These are phyloP conservation scores for Multifurca ochricompacta DNA, from an alignment of 768 basidiomycete species.

Conservation along the genomic window DNA sequence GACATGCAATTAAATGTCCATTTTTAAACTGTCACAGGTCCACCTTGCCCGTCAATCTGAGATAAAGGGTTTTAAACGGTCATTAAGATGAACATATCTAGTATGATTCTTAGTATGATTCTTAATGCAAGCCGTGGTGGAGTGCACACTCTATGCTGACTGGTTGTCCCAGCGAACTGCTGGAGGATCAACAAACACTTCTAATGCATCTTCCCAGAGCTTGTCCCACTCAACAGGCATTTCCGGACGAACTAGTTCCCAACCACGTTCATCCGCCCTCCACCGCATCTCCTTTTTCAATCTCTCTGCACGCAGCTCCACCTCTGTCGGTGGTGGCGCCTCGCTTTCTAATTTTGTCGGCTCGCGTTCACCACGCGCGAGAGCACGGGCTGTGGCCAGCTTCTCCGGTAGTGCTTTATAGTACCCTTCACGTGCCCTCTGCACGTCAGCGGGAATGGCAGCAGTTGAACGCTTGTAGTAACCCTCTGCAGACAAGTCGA, in stretches of 20 bases:
- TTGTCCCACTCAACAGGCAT: conserved; percentile 69
- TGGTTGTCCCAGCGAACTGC: conserved; percentile 2
- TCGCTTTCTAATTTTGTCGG: conserved; percentile 78
- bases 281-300: conserved; percentile 85
- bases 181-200: conserved; percentile 47
- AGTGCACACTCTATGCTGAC: neutral
- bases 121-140: neutral
- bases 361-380: conserved; percentile 67
- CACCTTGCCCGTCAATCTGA: no score
- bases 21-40: neutral
- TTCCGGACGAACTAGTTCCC: conserved; percentile 64
- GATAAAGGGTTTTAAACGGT: no score
- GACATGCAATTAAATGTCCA: neutral
- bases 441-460: conserved; percentile 47
- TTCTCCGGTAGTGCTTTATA: conserved; percentile 62
- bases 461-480: conserved; percentile 61
- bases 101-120: neutral
- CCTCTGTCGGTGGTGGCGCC: conserved; percentile 79
- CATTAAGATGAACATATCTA: conserved; percentile 4
- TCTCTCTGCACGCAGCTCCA: conserved; percentile 81
- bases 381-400: conserved; percentile 63
- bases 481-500: conserved; percentile 56
- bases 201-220: conserved; percentile 51
- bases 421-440: conserved; percentile 66
- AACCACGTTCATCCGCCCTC: conserved; percentile 72